Evolutionary conservation across 345 rosid species (phyloP).

Genomic region (Diplotaxis tenuifolia): DNA sequence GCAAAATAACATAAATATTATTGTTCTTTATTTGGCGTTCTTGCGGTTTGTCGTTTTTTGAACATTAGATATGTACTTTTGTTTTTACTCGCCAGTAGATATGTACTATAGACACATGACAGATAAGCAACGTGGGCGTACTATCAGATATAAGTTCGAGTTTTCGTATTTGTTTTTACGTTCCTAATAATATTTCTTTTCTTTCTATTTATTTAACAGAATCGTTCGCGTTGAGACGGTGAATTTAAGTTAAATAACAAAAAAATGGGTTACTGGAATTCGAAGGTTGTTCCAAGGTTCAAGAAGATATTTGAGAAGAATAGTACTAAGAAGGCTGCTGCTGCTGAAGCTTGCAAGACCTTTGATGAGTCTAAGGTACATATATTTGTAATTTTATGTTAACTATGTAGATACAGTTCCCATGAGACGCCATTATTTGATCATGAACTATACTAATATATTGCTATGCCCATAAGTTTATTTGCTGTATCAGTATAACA

Average conservation of each 20-base stretch:
- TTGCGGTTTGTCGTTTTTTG: slow-evolving; percentile 29
- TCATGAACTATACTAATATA: slow-evolving; percentile 4
- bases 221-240: background rate
- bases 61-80: slow-evolving; percentile 14
- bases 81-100: slow-evolving; percentile 27
- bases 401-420: background rate
- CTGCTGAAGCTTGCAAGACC: slow-evolving; percentile 76
- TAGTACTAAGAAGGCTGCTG: slow-evolving; percentile 66
- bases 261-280: slow-evolving; percentile 77
- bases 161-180: background rate
- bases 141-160: background rate
- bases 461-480: background rate
- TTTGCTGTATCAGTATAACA: background rate
- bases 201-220: slow-evolving; percentile 8
- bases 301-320: slow-evolving; percentile 80
- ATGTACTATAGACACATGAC: slow-evolving; percentile 21
- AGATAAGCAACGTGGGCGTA: slow-evolving; percentile 15
- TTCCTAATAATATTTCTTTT: background rate
- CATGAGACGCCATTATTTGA: slow-evolving; percentile 16
- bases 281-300: slow-evolving; percentile 77
- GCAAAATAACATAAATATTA: background rate
- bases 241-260: background rate
- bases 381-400: background rate
- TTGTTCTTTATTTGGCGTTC: slow-evolving; percentile 5
- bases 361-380: slow-evolving; percentile 77